phyloP scores from a whole-genome alignment of 2,329 filamentous ascomycete genomes.

The Emmonsiellopsis sp. region DNA sequence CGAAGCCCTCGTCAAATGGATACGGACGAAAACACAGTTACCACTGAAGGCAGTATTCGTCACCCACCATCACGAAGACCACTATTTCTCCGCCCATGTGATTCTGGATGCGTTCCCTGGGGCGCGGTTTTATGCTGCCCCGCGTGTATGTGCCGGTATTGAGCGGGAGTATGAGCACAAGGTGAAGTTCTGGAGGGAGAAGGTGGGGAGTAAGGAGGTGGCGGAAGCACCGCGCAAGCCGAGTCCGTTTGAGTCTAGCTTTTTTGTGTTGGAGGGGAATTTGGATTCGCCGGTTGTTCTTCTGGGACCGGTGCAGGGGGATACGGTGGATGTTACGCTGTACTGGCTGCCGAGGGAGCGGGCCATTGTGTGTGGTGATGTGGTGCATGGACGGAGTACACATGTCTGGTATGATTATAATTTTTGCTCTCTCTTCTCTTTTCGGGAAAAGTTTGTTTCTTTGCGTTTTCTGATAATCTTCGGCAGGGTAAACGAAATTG shows the following conservation, averaged over 20 bases:
- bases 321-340: constrained; percentile 22
- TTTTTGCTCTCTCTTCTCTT: neutral
- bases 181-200: constrained; percentile 21
- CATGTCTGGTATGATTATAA: constrained; percentile 20
- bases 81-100: constrained; percentile 24
- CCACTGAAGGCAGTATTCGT: constrained; percentile 24
- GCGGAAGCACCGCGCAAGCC: constrained; percentile 20
- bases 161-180: constrained; percentile 28
- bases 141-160: constrained; percentile 23
- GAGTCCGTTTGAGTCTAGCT: constrained; percentile 17
- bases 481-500: constrained; percentile 20
- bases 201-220: constrained; percentile 20
- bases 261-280: constrained; percentile 21
- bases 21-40: constrained; percentile 16
- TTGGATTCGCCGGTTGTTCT: constrained; percentile 18
- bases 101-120: constrained; percentile 21
- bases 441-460: neutral
- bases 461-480: neutral
- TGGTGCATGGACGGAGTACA: constrained; percentile 23
- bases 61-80: constrained; percentile 28
- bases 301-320: constrained; percentile 24
- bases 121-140: constrained; percentile 16
- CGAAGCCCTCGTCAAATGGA: constrained; percentile 19
- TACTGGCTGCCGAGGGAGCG: constrained; percentile 23
- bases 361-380: constrained; percentile 21